Evolutionary conservation across 805 yeast genomes (phyloP).

Genomic region (Candida nemodendra): DNA sequence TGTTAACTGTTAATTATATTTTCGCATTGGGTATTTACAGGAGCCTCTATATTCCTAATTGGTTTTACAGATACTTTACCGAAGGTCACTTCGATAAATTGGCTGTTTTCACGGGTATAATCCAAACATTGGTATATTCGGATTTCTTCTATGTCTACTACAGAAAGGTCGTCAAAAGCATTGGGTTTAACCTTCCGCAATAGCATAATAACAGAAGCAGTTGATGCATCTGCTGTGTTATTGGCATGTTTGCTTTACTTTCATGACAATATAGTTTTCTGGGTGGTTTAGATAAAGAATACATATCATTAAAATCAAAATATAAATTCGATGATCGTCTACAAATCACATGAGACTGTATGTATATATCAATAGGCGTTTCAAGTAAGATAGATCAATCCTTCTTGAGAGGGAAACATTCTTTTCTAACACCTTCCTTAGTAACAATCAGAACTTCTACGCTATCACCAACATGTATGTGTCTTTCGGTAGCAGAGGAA

Average conservation of each 20-base stretch:
- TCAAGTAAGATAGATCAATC: too few species aligned
- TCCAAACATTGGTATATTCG: conserved; percentile 86
- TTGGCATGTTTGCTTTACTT: too few species aligned
- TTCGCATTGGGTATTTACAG: conserved; percentile 92
- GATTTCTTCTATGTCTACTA: conserved; percentile 96
- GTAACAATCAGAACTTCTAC: conserved; percentile 88
- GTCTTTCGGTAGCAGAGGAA: conserved; percentile 96
- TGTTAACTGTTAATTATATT: conserved; percentile 87
- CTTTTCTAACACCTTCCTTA: conserved; percentile 86
- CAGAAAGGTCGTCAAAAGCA: conserved; percentile 73
- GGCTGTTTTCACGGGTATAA: conserved; percentile 72
- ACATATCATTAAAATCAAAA: too few species aligned
- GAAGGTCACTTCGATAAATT: conserved; percentile 68
- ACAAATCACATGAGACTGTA: too few species aligned
- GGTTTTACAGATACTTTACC: conserved; percentile 81
- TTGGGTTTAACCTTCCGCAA: conserved; percentile 60
- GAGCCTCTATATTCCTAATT: conserved; percentile 87
- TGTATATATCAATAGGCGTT: too few species aligned
- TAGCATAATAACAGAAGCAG: too few species aligned
- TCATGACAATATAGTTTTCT: too few species aligned
- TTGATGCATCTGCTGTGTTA: too few species aligned
- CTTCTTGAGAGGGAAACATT: conserved; percentile 81
- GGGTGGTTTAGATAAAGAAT: too few species aligned
- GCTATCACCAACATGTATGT: conserved; percentile 97
- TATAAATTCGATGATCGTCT: too few species aligned